phyloP scores from a whole-genome alignment of 2,329 filamentous ascomycete species.

The Myriosclerotinia duriaeana region DNA sequence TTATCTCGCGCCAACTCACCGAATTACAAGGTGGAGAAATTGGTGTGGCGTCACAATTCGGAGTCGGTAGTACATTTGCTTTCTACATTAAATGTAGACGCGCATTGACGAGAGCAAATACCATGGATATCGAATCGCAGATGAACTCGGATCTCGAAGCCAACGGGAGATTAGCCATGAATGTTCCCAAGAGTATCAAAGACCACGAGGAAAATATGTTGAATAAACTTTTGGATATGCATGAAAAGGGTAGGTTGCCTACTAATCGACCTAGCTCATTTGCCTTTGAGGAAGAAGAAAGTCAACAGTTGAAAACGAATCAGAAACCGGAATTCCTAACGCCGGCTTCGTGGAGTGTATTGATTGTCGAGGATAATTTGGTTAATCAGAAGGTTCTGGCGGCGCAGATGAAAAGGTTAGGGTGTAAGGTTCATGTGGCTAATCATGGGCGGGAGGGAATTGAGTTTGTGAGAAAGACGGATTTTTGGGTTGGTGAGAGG shows the following conservation, averaged over 20 bases:
- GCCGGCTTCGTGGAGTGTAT: conserved; percentile 38
- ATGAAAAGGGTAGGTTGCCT: conserved; percentile 9
- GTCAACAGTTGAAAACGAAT: background rate
- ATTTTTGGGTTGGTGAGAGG: conserved; percentile 41
- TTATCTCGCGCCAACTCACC: conserved; percentile 75
- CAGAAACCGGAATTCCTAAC: conserved; percentile 2
- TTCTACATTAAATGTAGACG: conserved; percentile 65
- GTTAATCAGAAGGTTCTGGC: conserved; percentile 60
- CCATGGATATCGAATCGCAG: conserved; percentile 16
- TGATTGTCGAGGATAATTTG: conserved; percentile 61
- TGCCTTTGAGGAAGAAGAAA: conserved; percentile 19
- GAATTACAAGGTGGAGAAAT: conserved; percentile 80
- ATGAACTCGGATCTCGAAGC: conserved; percentile 8
- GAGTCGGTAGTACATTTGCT: conserved; percentile 71
- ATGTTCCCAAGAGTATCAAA: conserved; percentile 22
- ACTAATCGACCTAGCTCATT: conserved; percentile 15
- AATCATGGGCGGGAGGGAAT: conserved; percentile 58
- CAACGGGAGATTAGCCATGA: conserved; percentile 25
- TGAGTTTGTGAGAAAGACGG: conserved; percentile 38
- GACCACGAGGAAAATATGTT: conserved; percentile 17
- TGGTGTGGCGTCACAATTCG: conserved; percentile 65
- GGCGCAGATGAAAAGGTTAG: conserved; percentile 50
- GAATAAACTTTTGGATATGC: conserved; percentile 1
- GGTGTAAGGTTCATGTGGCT: conserved; percentile 47
- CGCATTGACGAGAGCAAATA: conserved; percentile 14